Percentiles rank a stretch among this genome's conserved stretches.
These are phyloP conservation scores for Phytophthora agathidicida DNA, from an alignment of 352 stramenopile species.

Conservation along the genomic window DNA sequence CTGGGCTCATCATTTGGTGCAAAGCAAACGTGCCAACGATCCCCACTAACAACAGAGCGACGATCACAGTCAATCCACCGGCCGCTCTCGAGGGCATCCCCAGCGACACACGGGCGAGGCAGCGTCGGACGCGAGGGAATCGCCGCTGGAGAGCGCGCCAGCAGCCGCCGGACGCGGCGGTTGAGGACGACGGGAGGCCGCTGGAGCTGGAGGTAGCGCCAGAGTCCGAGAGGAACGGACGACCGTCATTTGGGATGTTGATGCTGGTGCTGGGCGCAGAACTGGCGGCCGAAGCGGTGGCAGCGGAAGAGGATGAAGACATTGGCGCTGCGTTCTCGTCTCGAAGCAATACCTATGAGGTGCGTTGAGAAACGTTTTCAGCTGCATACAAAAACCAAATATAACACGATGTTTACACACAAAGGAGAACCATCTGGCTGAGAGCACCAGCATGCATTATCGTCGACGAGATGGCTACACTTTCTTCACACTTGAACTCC, in stretches of 20 bases:
- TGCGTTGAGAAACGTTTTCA: slow-evolving; percentile 14
- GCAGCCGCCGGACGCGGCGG: slow-evolving; percentile 19
- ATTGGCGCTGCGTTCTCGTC: slow-evolving; percentile 6
- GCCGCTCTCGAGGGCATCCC: slow-evolving; percentile 31
- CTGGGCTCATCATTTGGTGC: slow-evolving; percentile 76
- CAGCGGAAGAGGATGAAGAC: slow-evolving; percentile 12
- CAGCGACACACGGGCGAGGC: slow-evolving; percentile 39
- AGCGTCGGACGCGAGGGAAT: slow-evolving; percentile 29
- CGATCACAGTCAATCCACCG: slow-evolving; percentile 52
- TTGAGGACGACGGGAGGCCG: slow-evolving; percentile 4
- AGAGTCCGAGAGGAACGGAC: slow-evolving; percentile 23
- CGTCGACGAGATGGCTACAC: not conserved
- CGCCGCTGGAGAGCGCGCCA: slow-evolving; percentile 24
- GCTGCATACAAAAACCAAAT: slow-evolving; percentile 11
- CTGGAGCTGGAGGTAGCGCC: slow-evolving; percentile 15
- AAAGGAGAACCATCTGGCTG: not conserved
- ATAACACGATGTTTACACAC: too few species aligned
- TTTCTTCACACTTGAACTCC: too few species aligned
- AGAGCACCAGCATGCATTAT: too few species aligned
- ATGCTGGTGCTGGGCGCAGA: slow-evolving; percentile 26
- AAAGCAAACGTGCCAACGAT: slow-evolving; percentile 71
- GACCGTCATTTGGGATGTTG: slow-evolving; percentile 29
- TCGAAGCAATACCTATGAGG: not conserved
- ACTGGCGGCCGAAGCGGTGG: not conserved
- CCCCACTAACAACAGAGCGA: slow-evolving; percentile 63